Percentiles rank a stretch among this genome's conserved stretches.
Evolutionary conservation across 345 rosid species (phyloP).

Genomic region (Syzygium oleosum): DNA sequence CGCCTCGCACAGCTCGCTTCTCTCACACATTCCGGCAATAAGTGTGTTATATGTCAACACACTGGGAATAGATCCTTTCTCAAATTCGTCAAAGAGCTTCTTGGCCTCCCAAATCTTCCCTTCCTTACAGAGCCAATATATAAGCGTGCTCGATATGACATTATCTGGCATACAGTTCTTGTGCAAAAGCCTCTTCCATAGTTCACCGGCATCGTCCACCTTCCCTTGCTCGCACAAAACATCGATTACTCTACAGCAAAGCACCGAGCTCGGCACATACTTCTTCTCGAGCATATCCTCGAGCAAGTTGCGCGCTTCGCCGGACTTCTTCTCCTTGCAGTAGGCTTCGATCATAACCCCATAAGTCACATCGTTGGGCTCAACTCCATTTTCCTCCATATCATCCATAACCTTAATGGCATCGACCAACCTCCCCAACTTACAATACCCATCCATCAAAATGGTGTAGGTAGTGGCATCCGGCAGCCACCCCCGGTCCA

Average conservation of each 20-base stretch:
- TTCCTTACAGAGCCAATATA: slow-evolving; percentile 81
- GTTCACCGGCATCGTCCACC: slow-evolving; percentile 56
- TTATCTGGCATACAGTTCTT: slow-evolving; percentile 72
- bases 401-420: slow-evolving; percentile 83
- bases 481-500: slow-evolving; percentile 80
- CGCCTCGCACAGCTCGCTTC: slow-evolving; percentile 58
- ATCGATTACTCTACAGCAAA: slow-evolving; percentile 76
- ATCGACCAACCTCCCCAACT: slow-evolving; percentile 40
- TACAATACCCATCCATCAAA: too few relatives aligned
- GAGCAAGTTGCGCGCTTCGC: slow-evolving; percentile 64
- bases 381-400: slow-evolving; percentile 66
- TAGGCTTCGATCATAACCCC: slow-evolving; percentile 77
- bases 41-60: slow-evolving; percentile 65
- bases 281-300: slow-evolving; percentile 63
- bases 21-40: slow-evolving; percentile 78
- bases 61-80: slow-evolving; percentile 64
- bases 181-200: slow-evolving; percentile 72
- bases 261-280: slow-evolving; percentile 56
- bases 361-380: slow-evolving; percentile 75
- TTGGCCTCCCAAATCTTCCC: slow-evolving; percentile 65
- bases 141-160: slow-evolving; percentile 62
- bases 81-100: slow-evolving; percentile 68
- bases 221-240: slow-evolving; percentile 55
- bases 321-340: slow-evolving; percentile 56
- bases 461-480: slow-evolving; percentile 58